A percentile compares a stretch with the other conserved stretches of the same genome.
Conservation (phyloP, 2,329 filamentous ascomycete species). For the Fusarium multiceps region DNA sequence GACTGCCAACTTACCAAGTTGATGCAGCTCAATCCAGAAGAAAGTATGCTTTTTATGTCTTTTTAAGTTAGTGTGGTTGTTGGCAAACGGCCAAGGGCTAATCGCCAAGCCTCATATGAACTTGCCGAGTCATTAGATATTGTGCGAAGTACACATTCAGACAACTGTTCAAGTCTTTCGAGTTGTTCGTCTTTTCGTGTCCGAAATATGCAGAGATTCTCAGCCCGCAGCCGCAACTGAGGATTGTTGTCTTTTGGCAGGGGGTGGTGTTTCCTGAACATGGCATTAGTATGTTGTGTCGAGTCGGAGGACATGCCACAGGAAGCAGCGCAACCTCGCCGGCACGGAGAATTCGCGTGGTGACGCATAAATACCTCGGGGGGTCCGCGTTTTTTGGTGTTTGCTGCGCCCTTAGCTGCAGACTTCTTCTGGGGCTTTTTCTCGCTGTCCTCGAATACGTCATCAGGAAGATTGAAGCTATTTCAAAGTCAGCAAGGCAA, state of each 20-base stretch:
- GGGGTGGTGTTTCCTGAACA: conserved; percentile 52
- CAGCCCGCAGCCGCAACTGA: conserved; percentile 56
- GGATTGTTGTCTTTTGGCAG: conserved; percentile 57
- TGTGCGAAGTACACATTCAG: conserved; percentile 17
- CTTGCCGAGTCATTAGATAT: conserved; percentile 27
- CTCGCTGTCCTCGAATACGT: conserved; percentile 88
- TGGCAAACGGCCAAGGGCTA: conserved; percentile 8
- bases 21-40: conserved; percentile 27
- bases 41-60: conserved; percentile 24
- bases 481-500: conserved; percentile 22
- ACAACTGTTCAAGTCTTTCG: conserved; percentile 13
- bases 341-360: conserved; percentile 23
- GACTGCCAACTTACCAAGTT: conserved; percentile 33
- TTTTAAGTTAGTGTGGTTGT: conserved; percentile 31
- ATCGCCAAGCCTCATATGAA: conserved; percentile 27
- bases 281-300: conserved; percentile 43
- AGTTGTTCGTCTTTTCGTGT: conserved; percentile 17
- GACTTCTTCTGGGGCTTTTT: conserved; percentile 72
- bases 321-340: conserved; percentile 21
- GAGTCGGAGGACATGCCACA: conserved; percentile 6
- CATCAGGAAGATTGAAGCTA: conserved; percentile 87
- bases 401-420: conserved; percentile 52
- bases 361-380: conserved; percentile 56
- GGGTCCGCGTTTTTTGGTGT: conserved; percentile 62
- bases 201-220: conserved; percentile 28